A percentile compares a stretch with the other conserved stretches of the same genome.
phyloP scores from a whole-genome alignment of 2,329 filamentous ascomycete species.

The Alternaria gansuensis region DNA sequence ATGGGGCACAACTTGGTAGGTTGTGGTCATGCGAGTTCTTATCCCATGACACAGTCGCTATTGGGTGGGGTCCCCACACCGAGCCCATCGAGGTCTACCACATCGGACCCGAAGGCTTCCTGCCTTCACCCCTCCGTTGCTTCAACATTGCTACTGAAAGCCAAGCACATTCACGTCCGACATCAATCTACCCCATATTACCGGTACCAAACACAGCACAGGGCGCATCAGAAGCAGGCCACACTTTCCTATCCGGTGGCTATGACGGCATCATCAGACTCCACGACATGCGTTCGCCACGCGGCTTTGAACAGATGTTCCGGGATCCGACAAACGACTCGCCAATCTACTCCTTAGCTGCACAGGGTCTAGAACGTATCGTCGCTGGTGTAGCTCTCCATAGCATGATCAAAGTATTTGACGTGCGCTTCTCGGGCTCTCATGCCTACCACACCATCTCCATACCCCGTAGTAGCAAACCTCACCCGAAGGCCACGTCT shows the following conservation, averaged over 20 bases:
- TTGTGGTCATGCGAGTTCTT: conserved; percentile 65
- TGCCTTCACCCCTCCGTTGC: conserved; percentile 51
- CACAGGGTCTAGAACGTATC: conserved; percentile 65
- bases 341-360: conserved; percentile 66
- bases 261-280: conserved; percentile 66
- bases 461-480: conserved; percentile 12
- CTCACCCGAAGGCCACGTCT: neutral
- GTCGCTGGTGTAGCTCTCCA: conserved; percentile 66
- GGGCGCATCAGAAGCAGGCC: conserved; percentile 51
- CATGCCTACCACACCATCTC: conserved; percentile 51
- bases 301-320: conserved; percentile 60
- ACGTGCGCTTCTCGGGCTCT: conserved; percentile 63
- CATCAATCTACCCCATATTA: conserved; percentile 58
- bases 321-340: conserved; percentile 66
- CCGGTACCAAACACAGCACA: conserved; percentile 49
- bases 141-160: conserved; percentile 41
- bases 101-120: conserved; percentile 58
- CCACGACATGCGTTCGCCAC: conserved; percentile 67
- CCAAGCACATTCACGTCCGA: conserved; percentile 21
- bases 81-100: conserved; percentile 61
- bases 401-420: conserved; percentile 69
- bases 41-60: conserved; percentile 59
- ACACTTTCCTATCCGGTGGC: conserved; percentile 68
- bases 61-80: conserved; percentile 59
- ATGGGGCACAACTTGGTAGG: conserved; percentile 33